A percentile compares a stretch with the other conserved stretches of the same genome.
These are phyloP conservation scores for Cercospora zeae-maydis DNA, from an alignment of 2,329 filamentous ascomycete species.

Conservation along the genomic window DNA sequence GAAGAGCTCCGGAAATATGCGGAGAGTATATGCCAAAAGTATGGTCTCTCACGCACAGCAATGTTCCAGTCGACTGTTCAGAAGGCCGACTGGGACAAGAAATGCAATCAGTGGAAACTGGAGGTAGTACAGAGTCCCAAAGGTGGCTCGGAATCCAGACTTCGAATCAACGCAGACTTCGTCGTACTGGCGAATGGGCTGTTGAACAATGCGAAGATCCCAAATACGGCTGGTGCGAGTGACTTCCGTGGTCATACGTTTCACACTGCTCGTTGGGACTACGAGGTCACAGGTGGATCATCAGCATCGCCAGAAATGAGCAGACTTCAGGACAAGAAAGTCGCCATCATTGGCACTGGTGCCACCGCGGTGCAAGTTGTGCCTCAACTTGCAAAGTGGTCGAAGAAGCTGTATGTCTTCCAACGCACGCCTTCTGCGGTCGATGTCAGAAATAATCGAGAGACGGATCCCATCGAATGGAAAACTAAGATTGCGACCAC, in stretches of 20 bases:
- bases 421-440: slow-evolving; percentile 45
- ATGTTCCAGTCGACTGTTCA: slow-evolving; percentile 49
- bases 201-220: slow-evolving; percentile 45
- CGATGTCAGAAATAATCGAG: slow-evolving; percentile 35
- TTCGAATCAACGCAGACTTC: slow-evolving; percentile 39
- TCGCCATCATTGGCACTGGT: slow-evolving; percentile 47
- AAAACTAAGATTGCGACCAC: slow-evolving; percentile 33
- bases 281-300: slow-evolving; percentile 41
- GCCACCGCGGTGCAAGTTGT: slow-evolving; percentile 44
- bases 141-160: slow-evolving; percentile 21
- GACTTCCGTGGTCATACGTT: slow-evolving; percentile 43
- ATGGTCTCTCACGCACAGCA: slow-evolving; percentile 41
- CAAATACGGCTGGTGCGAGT: slow-evolving; percentile 41
- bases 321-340: slow-evolving; percentile 41
- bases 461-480: slow-evolving; percentile 46
- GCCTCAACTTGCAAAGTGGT: slow-evolving; percentile 40
- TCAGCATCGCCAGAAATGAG: slow-evolving; percentile 32
- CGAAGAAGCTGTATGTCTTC: slow-evolving; percentile 42
- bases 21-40: slow-evolving; percentile 45
- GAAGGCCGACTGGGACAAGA: slow-evolving; percentile 49
- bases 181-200: slow-evolving; percentile 43
- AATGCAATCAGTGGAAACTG: slow-evolving; percentile 35
- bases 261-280: slow-evolving; percentile 48
- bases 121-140: slow-evolving; percentile 33
- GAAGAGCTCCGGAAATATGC: slow-evolving; percentile 49